Evolutionary conservation across 768 basidiomycete genomes (phyloP).

Genomic region (Mycena pura): DNA sequence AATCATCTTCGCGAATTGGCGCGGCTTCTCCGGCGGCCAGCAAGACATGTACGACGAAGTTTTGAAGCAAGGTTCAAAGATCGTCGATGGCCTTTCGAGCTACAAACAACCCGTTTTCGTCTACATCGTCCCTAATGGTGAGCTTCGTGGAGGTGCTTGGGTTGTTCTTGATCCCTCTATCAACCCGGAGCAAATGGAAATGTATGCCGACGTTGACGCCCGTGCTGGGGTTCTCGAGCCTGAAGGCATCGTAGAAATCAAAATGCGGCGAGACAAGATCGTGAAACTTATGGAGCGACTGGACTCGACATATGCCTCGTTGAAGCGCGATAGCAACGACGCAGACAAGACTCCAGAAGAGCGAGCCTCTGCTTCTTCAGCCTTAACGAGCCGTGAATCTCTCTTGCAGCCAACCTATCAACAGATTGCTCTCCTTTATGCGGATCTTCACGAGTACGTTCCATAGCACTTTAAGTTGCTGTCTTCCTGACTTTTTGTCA

Average conservation of each 20-base stretch:
- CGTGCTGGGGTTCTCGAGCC: constrained; percentile 97
- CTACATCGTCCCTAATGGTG: constrained; percentile 98
- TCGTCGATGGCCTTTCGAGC: constrained; percentile 95
- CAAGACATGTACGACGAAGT: constrained; percentile 99
- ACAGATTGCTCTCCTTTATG: constrained; percentile 92
- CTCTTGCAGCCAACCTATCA: constrained; percentile 89
- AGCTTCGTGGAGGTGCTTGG: constrained; percentile 99
- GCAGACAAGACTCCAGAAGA: constrained; percentile 74
- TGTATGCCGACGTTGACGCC: constrained; percentile 97
- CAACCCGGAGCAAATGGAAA: constrained; percentile 97
- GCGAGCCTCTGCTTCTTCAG: constrained; percentile 69
- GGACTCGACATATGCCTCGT: constrained; percentile 78
- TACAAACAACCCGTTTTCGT: constrained; percentile 99
- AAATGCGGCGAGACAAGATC: constrained; percentile 95
- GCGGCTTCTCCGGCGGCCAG: constrained; percentile 99
- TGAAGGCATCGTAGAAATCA: constrained; percentile 97
- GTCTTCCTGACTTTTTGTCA: constrained; percentile 43
- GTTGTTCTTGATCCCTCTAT: constrained; percentile 98
- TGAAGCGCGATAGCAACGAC: constrained; percentile 86
- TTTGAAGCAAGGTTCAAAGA: constrained; percentile 96
- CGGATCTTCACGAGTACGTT: constrained; percentile 94
- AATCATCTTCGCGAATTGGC: constrained; percentile 99
- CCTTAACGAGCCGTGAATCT: constrained; percentile 78
- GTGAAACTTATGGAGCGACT: constrained; percentile 91
- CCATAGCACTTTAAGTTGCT: constrained; percentile 2